Conservation (phyloP, 192 early-diverging fungal genomes). For the Spizellomyces sp. region DNA sequence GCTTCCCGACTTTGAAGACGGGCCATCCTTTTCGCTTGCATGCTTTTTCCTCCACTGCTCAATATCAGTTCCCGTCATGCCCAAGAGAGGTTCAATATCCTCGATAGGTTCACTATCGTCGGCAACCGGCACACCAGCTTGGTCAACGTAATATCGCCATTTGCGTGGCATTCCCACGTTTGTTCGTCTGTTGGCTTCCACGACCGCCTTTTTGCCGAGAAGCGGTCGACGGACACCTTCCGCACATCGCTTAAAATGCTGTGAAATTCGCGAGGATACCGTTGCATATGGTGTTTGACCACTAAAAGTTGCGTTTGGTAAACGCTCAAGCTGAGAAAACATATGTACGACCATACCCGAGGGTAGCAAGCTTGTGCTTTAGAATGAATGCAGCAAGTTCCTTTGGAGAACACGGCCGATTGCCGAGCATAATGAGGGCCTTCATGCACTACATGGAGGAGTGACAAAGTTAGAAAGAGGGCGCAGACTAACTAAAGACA, state of each 20-base stretch:
- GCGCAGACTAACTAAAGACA: background rate
- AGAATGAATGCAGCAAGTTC: constrained; percentile 79
- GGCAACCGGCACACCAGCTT: constrained; percentile 11
- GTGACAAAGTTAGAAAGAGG: no score
- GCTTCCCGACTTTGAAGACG: no score
- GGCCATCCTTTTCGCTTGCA: no score
- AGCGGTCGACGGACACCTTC: constrained; percentile 4
- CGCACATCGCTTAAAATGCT: constrained; percentile 74
- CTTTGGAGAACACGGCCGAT: constrained; percentile 80
- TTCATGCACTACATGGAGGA: constrained; percentile 65
- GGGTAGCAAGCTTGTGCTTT: constrained; percentile 73
- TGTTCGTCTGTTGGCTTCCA: constrained; percentile 8
- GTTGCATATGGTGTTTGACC: constrained; percentile 86
- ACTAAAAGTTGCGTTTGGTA: constrained; percentile 32
- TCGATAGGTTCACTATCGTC: constrained; percentile 8
- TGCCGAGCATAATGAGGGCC: constrained; percentile 72
- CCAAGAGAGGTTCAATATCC: constrained; percentile 1
- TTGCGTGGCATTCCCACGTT: constrained; percentile 12
- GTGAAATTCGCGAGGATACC: constrained; percentile 85
- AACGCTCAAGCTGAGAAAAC: constrained; percentile 4
- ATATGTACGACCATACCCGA: constrained; percentile 63
- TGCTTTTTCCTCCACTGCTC: constrained; percentile 1
- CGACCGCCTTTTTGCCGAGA: constrained; percentile 16
- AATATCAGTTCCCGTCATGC: background rate
- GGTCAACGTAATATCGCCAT: constrained; percentile 32